Percentiles rank a stretch among this genome's conserved stretches.
phyloP scores from a whole-genome alignment of 2,329 filamentous ascomycete genomes.

The Aspergillaceae sp. region DNA sequence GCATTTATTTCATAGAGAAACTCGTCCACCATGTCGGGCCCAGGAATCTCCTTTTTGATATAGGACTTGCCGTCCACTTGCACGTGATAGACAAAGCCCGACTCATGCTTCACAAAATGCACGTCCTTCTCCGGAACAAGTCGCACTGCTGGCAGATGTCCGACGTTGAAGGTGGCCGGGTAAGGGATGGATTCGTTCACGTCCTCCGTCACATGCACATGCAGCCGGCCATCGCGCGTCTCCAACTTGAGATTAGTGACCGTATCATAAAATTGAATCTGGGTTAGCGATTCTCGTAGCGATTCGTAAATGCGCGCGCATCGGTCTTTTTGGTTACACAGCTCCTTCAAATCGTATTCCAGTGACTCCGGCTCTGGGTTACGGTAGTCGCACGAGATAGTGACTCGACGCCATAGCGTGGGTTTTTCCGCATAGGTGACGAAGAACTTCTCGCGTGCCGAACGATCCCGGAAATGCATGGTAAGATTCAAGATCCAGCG shows the following conservation, averaged over 20 bases:
- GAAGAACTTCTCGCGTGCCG: slow-evolving; percentile 93
- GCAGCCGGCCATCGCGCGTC: slow-evolving; percentile 75
- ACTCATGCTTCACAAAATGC: slow-evolving; percentile 83
- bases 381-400: slow-evolving; percentile 88
- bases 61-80: slow-evolving; percentile 57
- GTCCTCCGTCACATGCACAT: slow-evolving; percentile 97
- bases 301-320: slow-evolving; percentile 88
- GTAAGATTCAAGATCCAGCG: slow-evolving; percentile 95
- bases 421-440: slow-evolving; percentile 82
- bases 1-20: slow-evolving; percentile 97
- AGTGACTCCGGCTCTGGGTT: slow-evolving; percentile 70
- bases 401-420: slow-evolving; percentile 75
- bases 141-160: slow-evolving; percentile 51
- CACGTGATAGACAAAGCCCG: slow-evolving; percentile 96
- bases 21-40: slow-evolving; percentile 88
- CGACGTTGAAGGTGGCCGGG: slow-evolving; percentile 62
- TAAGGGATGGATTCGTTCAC: slow-evolving; percentile 89
- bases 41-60: slow-evolving; percentile 97
- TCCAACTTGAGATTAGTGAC: slow-evolving; percentile 93
- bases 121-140: slow-evolving; percentile 64
- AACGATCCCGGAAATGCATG: slow-evolving; percentile 95
- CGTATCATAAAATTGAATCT: slow-evolving; percentile 92
- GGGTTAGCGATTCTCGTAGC: slow-evolving; percentile 81
- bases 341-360: slow-evolving; percentile 68
- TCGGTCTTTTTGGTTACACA: slow-evolving; percentile 83